These are phyloP conservation scores for Fusarium proliferatum DNA, from an alignment of 2,329 filamentous ascomycete species.

Conservation along the genomic window DNA sequence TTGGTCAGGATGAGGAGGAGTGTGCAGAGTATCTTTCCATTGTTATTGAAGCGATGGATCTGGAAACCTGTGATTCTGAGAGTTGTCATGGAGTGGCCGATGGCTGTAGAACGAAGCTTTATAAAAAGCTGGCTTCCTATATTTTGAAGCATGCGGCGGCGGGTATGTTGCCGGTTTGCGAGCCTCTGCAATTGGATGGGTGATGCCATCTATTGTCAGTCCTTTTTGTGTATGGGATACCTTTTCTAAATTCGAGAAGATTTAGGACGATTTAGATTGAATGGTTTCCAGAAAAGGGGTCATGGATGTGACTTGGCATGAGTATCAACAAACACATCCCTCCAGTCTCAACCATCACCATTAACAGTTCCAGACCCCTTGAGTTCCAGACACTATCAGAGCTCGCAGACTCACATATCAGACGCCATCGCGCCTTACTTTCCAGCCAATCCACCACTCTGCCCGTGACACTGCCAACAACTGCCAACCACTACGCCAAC, in stretches of 20 bases:
- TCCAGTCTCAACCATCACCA: too few relatives aligned
- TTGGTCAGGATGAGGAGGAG: background rate
- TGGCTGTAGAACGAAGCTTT: background rate
- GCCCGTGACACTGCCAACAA: background rate
- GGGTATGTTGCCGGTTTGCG: background rate
- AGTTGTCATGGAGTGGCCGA: background rate
- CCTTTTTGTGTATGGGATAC: background rate
- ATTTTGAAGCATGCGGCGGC: constrained; percentile 2
- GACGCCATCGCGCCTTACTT: background rate
- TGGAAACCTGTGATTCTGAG: background rate
- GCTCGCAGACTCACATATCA: background rate
- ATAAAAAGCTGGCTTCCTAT: background rate
- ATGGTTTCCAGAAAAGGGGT: background rate
- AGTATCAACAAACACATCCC: background rate
- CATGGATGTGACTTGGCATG: background rate
- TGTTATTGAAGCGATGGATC: background rate
- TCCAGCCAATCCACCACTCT: background rate
- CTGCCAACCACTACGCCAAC: background rate
- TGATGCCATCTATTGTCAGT: background rate
- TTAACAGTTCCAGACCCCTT: background rate
- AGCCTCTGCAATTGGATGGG: background rate
- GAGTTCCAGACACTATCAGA: background rate
- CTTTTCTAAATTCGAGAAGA: background rate
- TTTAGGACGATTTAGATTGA: background rate
- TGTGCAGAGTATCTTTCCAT: background rate